Conservation (phyloP, 2,329 filamentous ascomycete genomes). For the Esteya vermicola region DNA sequence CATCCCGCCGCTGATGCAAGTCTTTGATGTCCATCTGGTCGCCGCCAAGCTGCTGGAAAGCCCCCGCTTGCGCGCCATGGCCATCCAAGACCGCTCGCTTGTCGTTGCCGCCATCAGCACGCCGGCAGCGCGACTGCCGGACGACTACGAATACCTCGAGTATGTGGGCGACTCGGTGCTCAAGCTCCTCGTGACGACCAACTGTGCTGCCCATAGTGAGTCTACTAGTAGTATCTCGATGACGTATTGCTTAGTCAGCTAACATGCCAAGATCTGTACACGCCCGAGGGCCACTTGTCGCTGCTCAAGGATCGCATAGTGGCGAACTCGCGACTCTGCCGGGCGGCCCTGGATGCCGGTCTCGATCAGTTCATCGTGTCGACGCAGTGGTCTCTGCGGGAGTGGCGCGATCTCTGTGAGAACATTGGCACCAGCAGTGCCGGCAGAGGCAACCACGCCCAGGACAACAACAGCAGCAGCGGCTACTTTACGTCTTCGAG, state of each 20-base stretch:
- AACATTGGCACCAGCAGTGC: not conserved
- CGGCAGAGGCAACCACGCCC: not conserved
- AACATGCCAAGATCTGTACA: slow-evolving; percentile 43
- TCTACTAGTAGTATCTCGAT: slow-evolving; percentile 1
- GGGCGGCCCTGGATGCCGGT: slow-evolving; percentile 45
- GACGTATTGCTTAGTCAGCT: too few relatives aligned
- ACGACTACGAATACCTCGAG: slow-evolving; percentile 72
- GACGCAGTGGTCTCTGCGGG: slow-evolving; percentile 49
- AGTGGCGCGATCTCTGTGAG: slow-evolving; percentile 56
- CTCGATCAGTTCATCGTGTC: slow-evolving; percentile 63
- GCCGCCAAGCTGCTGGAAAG: slow-evolving; percentile 40
- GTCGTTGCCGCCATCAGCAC: slow-evolving; percentile 58
- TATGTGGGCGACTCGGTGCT: slow-evolving; percentile 76
- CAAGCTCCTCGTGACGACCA: slow-evolving; percentile 57
- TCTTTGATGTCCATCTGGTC: slow-evolving; percentile 50
- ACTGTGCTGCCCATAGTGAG: slow-evolving; percentile 42
- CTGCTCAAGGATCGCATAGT: slow-evolving; percentile 54
- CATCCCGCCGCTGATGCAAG: slow-evolving; percentile 59
- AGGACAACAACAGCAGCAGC: too few relatives aligned
- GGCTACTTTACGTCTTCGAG: too few relatives aligned
- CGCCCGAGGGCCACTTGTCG: slow-evolving; percentile 66
- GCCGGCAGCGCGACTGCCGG: slow-evolving; percentile 40
- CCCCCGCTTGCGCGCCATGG: slow-evolving; percentile 36
- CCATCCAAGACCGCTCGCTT: slow-evolving; percentile 37
- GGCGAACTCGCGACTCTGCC: slow-evolving; percentile 58